These are phyloP conservation scores for Dothideomycetes sp. DNA, from an alignment of 2,329 filamentous ascomycete species.

Conservation along the genomic window DNA sequence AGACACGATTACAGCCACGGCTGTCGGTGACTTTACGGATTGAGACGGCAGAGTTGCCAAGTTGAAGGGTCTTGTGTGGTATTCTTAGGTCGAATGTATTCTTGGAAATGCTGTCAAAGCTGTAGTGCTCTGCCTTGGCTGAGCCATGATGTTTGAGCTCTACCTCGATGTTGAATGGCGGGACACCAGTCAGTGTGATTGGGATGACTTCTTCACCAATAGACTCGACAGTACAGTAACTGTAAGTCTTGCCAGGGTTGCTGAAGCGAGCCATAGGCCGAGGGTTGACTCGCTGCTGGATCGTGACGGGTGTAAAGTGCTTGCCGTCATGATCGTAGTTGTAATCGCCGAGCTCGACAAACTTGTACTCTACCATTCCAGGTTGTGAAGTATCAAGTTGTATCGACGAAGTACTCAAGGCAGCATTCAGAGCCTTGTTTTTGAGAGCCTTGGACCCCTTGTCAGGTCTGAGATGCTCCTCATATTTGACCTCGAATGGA, in stretches of 20 bases:
- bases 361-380: slow-evolving; percentile 77
- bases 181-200: slow-evolving; percentile 67
- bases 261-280: slow-evolving; percentile 73
- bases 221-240: slow-evolving; percentile 81
- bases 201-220: slow-evolving; percentile 73
- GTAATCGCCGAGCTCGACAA: slow-evolving; percentile 70
- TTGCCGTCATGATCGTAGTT: slow-evolving; percentile 68
- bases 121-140: slow-evolving; percentile 67
- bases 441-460: slow-evolving; percentile 55
- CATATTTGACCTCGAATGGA: slow-evolving; percentile 75
- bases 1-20: slow-evolving; percentile 72
- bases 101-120: slow-evolving; percentile 66
- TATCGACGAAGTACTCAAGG: slow-evolving; percentile 64
- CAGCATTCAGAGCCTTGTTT: slow-evolving; percentile 64
- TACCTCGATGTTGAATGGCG: slow-evolving; percentile 84
- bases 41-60: slow-evolving; percentile 80
- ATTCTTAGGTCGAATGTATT: slow-evolving; percentile 71
- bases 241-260: slow-evolving; percentile 85
- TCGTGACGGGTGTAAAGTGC: slow-evolving; percentile 53
- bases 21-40: slow-evolving; percentile 85
- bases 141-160: slow-evolving; percentile 87
- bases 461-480: slow-evolving; percentile 60
- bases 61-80: slow-evolving; percentile 70
- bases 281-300: slow-evolving; percentile 76
- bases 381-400: slow-evolving; percentile 77